These are phyloP conservation scores for Corylus americana DNA, from an alignment of 306 rosid species.

Conservation along the genomic window DNA sequence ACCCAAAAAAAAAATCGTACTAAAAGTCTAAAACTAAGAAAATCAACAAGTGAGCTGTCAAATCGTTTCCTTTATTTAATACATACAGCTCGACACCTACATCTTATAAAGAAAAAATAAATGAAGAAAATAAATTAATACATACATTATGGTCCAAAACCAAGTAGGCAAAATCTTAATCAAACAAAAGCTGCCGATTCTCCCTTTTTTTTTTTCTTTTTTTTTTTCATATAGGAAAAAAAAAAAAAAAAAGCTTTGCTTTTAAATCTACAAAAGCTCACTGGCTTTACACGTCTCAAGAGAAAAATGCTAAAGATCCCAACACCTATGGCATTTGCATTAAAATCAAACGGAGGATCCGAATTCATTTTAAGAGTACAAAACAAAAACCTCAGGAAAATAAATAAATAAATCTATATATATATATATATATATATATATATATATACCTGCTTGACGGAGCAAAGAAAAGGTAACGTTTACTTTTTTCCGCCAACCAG, in stretches of 20 bases:
- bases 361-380: background rate
- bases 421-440: background rate
- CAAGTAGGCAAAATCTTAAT: background rate
- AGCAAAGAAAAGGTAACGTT: slow-evolving; percentile 4
- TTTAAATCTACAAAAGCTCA: background rate
- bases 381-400: background rate
- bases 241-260: background rate
- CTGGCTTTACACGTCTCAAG: background rate
- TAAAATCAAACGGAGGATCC: background rate
- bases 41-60: slow-evolving; percentile 31
- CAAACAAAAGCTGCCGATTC: background rate
- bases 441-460: slow-evolving; percentile 23
- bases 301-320: background rate
- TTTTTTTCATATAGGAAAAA: background rate
- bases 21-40: background rate
- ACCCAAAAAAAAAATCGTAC: no score
- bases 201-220: background rate
- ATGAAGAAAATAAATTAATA: background rate
- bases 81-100: background rate
- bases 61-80: slow-evolving; percentile 20
- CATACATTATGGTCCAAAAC: no score
- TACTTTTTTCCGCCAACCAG: slow-evolving; percentile 16
- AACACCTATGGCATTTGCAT: background rate
- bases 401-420: no score
- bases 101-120: background rate